Percentiles rank a stretch among this genome's conserved stretches.
phyloP scores from a whole-genome alignment of 345 rosid species.

The Populus deltoides region DNA sequence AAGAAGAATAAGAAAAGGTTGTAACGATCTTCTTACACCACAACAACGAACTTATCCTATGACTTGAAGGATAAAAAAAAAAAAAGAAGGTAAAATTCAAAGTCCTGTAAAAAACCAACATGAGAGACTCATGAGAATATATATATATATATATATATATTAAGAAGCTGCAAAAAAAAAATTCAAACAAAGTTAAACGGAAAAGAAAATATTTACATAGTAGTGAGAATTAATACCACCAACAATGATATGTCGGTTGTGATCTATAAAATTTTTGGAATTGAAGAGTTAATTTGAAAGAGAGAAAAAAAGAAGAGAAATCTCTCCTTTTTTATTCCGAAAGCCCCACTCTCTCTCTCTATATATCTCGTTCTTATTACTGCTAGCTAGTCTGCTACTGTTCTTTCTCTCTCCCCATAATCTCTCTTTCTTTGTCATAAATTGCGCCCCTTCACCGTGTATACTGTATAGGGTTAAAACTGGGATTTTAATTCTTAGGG shows the following conservation, averaged over 20 bases:
- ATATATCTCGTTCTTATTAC: background rate
- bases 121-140: background rate
- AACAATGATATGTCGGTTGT: conserved; percentile 19
- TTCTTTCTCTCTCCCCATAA: conserved; percentile 11
- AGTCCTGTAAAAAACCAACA: background rate
- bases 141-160: too few species aligned
- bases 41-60: background rate
- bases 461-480: conserved; percentile 40
- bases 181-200: background rate
- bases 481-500: conserved; percentile 24
- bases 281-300: background rate
- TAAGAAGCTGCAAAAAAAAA: background rate
- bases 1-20: background rate
- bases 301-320: too few species aligned
- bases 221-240: conserved; percentile 14
- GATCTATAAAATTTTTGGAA: conserved; percentile 10
- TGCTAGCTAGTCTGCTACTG: background rate
- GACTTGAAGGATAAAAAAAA: background rate
- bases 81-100: background rate
- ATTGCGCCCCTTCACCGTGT: conserved; percentile 42
- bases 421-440: conserved; percentile 39
- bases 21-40: background rate
- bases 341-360: background rate
- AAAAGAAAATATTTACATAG: background rate
- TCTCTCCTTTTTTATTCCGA: background rate